Evolutionary conservation across 2,329 filamentous ascomycete species (phyloP), one percentile per base, ranked within the genome.

Genomic region (Pestalotiopsis fici): DNA sequence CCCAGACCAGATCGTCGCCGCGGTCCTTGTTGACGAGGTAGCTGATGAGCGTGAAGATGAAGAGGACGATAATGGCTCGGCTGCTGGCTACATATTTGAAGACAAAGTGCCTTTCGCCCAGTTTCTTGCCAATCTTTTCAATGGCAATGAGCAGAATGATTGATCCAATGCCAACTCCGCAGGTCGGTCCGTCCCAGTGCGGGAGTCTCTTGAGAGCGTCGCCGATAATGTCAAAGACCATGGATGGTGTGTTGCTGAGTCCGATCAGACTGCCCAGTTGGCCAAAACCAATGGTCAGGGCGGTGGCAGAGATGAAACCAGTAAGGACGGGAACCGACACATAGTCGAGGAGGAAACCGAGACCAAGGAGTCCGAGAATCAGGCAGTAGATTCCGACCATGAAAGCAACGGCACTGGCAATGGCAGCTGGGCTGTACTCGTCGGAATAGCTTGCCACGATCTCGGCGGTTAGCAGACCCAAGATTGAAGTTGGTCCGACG

Each of bases 281-380:
- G n/a, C 87, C 88, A 62, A 90, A 84, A 25, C 87, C 85, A 73
- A 91, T 91, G 35, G 88, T 89, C 60, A 91, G 86, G 27, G 88
- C 89, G 1, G 89, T 88, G 1, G 89, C 88, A 0, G 88, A 89
- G 71, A 91, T 90, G 78, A 91, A 91, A 4, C 89, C 89, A 6
- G 83, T 88, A 0, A 91, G 82, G 1, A 91, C 87, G 0, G 89
- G 89, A 1, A 89, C 83, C 0, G 89, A 90, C 70, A 91, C 87
- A 71, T 90, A 91, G 68, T 91, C 88, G 23, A 91, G 82, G 4
- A 91, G 80, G 74, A 90, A 91, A 0, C 89, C 89, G 4, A 91
- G 84, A 64, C 88, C 89, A 25, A 91, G 80, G 1, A 91, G 80
- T 0, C 89, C 89, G 2, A 91, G 78, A 18, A 83, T 81, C 25